Percentiles rank a stretch among this genome's conserved stretches.
Evolutionary conservation across 148 eudicot genomes (phyloP).

Genomic region (Rhododendron ferrugineum): DNA sequence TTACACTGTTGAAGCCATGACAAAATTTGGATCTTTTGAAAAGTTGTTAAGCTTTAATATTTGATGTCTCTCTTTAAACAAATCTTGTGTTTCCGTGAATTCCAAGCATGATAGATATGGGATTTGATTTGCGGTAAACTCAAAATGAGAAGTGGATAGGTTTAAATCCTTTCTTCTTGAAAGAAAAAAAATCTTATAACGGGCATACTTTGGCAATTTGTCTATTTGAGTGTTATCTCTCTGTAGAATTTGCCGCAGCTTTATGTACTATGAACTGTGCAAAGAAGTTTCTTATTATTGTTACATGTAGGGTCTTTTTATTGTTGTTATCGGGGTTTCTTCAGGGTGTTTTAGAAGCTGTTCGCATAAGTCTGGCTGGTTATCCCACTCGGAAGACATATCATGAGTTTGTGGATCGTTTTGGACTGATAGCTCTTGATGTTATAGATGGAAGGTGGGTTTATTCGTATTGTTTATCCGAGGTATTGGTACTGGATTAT

Average conservation of each 20-base stretch:
- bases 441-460: slow-evolving; percentile 64
- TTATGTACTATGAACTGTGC: neutral
- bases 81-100: neutral
- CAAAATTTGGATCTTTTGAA: neutral
- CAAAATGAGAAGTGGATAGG: neutral
- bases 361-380: slow-evolving; percentile 95
- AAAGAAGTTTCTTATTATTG: neutral
- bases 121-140: neutral
- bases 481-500: neutral
- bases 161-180: neutral
- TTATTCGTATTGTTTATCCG: neutral
- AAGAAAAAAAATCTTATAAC: neutral
- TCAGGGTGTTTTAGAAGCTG: slow-evolving; percentile 97
- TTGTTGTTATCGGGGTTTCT: slow-evolving; percentile 11
- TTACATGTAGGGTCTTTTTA: neutral
- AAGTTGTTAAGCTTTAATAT: neutral
- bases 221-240: neutral
- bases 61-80: neutral
- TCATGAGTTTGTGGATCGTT: slow-evolving; percentile 87
- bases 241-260: neutral
- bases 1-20: neutral
- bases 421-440: slow-evolving; percentile 78
- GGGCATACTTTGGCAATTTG: neutral
- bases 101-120: neutral
- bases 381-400: slow-evolving; percentile 92